A percentile compares a stretch with the other conserved stretches of the same genome.
These are phyloP conservation scores for Boechera retrofracta DNA, from an alignment of 345 rosid genomes.

Conservation along the genomic window DNA sequence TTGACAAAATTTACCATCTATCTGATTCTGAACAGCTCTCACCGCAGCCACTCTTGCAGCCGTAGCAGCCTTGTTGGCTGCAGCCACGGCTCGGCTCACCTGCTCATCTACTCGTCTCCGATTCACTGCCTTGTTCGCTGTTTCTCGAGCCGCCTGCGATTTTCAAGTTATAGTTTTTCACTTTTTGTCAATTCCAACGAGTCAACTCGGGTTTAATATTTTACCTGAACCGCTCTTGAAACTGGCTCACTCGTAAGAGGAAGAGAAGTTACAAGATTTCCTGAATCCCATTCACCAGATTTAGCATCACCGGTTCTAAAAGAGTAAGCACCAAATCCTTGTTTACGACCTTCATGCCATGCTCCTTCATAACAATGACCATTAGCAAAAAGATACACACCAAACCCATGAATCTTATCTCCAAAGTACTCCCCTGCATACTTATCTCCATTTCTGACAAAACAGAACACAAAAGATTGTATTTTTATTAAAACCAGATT, in stretches of 20 bases:
- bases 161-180: constrained; percentile 8
- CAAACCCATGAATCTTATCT: constrained; percentile 91
- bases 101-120: constrained; percentile 71
- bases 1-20: constrained; percentile 92
- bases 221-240: constrained; percentile 73
- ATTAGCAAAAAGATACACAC: constrained; percentile 84
- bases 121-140: constrained; percentile 71
- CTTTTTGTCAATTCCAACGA: not conserved
- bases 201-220: not conserved
- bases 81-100: constrained; percentile 69
- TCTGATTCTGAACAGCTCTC: constrained; percentile 89
- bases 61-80: constrained; percentile 87
- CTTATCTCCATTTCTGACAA: constrained; percentile 82
- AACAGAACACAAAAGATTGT: not conserved
- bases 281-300: constrained; percentile 91
- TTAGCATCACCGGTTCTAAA: constrained; percentile 68
- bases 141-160: constrained; percentile 72
- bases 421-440: constrained; percentile 95
- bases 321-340: constrained; percentile 86
- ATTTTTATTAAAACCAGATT: not conserved
- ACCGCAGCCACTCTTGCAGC: constrained; percentile 98
- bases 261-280: constrained; percentile 56
- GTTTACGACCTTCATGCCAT: constrained; percentile 98
- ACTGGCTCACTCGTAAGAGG: constrained; percentile 61
- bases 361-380: constrained; percentile 97